Base-by-base conservation (phyloP, 495 filamentous ascomycete genomes). In the Oidiodendron maius region DNA sequence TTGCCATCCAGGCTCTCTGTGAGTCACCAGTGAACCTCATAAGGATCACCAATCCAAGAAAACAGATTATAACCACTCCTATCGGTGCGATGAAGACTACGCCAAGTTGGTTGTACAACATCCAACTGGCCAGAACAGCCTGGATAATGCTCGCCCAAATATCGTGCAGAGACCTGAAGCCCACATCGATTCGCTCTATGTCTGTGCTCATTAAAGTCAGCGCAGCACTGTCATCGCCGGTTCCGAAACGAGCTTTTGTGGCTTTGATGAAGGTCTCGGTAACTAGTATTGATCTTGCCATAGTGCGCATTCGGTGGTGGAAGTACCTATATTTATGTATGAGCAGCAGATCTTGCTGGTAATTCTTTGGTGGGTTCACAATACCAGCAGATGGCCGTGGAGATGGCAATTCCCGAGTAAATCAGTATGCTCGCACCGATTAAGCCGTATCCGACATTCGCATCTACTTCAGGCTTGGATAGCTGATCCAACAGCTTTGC, bases 221-320 rank as follows among this genome's bases (percentile, higher is more conserved):
- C 26, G 50, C 58, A 42, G 43, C 75, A 71, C 0, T 63, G 13
- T 73, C 64, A 37, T 78, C 74, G 0, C 63, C 64, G n/a, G 67
- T 68, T 13, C 60, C 61, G 1, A 71, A 52, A 17, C 50, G 67
- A 1, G 77, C 50, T 18, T 64, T 51, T 12, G 68, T 68, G 6
- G 79, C 71, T 52, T 72, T 74, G 22, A 62, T 64, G 55, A 75
- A 84, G 15, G 84, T 67, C 54, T 76, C 67, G 1, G 71, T 67
- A 10, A 41, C 36, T 10, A 52, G 35, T n/a, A 17, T 40, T 13
- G 36, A 35, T 16, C 50, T 35, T 9, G 17, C 15, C 62, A 0
- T 70, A 71, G 57, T 74, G 15, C n/a, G 4, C 36, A 15, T 63
- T 56, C 36, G 52, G 82, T 77, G 51, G 75, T 70, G 48, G 82